phyloP scores from a whole-genome alignment of 352 stramenopile genomes.

The Pythium volutum region DNA sequence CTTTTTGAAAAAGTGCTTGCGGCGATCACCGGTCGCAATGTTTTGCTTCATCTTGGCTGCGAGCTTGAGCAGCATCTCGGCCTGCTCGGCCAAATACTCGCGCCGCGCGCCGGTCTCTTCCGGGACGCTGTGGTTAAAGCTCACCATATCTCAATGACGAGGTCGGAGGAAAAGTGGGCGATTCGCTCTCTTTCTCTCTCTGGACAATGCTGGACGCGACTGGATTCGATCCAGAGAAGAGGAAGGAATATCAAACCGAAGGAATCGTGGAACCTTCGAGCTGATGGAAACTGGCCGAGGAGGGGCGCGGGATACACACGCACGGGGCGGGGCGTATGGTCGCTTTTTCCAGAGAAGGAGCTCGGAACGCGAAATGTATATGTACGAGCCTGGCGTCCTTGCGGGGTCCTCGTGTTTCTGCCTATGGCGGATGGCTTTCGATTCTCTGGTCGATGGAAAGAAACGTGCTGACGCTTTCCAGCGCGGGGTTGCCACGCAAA shows the following conservation, averaged over 20 bases:
- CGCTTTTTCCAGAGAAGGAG: conserved; percentile 5
- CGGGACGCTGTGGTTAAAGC: conserved; percentile 28
- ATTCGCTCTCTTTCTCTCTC: too few species aligned
- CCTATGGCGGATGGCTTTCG: background rate
- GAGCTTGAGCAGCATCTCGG: conserved; percentile 65
- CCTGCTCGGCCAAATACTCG: conserved; percentile 43
- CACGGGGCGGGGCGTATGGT: background rate
- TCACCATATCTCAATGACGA: conserved; percentile 20
- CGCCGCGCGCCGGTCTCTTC: conserved; percentile 25
- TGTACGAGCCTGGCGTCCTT: conserved; percentile 4
- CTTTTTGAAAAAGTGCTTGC: conserved; percentile 77
- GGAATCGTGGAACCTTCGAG: background rate
- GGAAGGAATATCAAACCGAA: conserved; percentile 17
- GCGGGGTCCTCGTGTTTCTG: conserved; percentile 11
- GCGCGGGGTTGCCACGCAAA: background rate
- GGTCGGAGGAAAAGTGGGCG: too few species aligned
- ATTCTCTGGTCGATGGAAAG: conserved; percentile 19
- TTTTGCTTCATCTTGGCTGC: conserved; percentile 80
- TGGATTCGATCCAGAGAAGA: conserved; percentile 18
- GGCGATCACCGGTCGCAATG: conserved; percentile 65
- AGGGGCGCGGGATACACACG: background rate
- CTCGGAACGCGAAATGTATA: conserved; percentile 9
- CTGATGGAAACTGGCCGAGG: conserved; percentile 6
- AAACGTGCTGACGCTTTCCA: conserved; percentile 24
- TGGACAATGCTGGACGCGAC: background rate